These are phyloP conservation scores for Ascochyta viciae-villosae DNA, from an alignment of 2,329 filamentous ascomycete species.

Conservation along the genomic window DNA sequence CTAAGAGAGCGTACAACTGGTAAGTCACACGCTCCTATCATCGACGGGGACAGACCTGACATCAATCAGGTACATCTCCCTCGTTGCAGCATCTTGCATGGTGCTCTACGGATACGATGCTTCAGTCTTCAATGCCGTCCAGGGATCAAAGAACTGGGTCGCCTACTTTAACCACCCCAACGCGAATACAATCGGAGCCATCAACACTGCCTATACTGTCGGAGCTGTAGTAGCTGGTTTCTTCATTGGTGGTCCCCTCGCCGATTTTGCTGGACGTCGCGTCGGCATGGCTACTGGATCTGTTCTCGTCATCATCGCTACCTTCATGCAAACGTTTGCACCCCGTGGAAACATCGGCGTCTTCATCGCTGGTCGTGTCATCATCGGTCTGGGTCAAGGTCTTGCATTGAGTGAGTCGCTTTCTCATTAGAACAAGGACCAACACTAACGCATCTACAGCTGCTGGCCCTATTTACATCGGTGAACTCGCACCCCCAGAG, in stretches of 20 bases:
- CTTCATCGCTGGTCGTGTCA: constrained; percentile 72
- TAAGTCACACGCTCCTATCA: constrained; percentile 22
- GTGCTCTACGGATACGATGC: constrained; percentile 78
- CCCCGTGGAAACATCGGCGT: constrained; percentile 65
- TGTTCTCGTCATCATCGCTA: constrained; percentile 69
- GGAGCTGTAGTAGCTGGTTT: constrained; percentile 74
- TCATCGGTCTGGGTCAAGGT: constrained; percentile 75
- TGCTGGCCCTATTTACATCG: constrained; percentile 74
- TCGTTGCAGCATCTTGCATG: constrained; percentile 76
- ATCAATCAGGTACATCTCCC: constrained; percentile 66
- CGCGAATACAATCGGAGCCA: constrained; percentile 58
- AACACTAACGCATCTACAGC: constrained; percentile 49
- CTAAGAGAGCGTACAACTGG: constrained; percentile 57
- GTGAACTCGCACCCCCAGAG: constrained; percentile 68
- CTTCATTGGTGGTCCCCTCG: constrained; percentile 70
- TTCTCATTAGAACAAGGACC: not conserved
- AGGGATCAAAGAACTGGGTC: constrained; percentile 72
- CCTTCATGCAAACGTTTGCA: constrained; percentile 72
- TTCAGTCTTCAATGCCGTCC: constrained; percentile 75
- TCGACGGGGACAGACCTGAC: constrained; percentile 12
- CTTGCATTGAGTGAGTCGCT: constrained; percentile 64
- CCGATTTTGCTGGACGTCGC: constrained; percentile 68
- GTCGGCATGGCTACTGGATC: constrained; percentile 71
- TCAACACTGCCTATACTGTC: constrained; percentile 75
- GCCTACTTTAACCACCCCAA: constrained; percentile 65